A percentile compares a stretch with the other conserved stretches of the same genome.
Evolutionary conservation across 2,329 filamentous ascomycete genomes (phyloP).

Genomic region (Ophiostoma sp.): DNA sequence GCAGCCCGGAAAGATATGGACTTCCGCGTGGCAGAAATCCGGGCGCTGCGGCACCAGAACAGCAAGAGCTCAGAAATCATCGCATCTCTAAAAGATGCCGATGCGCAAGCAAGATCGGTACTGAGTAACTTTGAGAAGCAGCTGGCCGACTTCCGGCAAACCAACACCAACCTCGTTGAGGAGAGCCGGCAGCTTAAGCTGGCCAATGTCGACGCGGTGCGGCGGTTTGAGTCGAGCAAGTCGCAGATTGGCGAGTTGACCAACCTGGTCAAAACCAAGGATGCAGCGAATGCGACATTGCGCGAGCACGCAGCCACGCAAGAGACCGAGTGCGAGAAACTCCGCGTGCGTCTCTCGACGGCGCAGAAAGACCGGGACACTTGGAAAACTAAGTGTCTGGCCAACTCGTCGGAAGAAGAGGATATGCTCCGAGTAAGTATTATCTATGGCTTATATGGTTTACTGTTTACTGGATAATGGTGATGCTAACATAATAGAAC

Average conservation of each 20-base stretch:
- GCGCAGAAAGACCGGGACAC: slow-evolving; percentile 76
- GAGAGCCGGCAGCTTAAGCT: slow-evolving; percentile 74
- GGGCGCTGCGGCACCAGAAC: slow-evolving; percentile 74
- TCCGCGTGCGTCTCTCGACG: slow-evolving; percentile 71
- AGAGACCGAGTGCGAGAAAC: slow-evolving; percentile 72
- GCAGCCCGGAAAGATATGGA: slow-evolving; percentile 92
- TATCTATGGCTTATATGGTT: not conserved
- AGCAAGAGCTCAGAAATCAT: slow-evolving; percentile 91
- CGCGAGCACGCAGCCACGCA: slow-evolving; percentile 56
- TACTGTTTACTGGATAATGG: not conserved
- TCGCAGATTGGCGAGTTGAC: slow-evolving; percentile 73
- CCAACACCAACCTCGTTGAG: slow-evolving; percentile 61
- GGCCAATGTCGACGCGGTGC: slow-evolving; percentile 62
- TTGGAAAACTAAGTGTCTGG: slow-evolving; percentile 77
- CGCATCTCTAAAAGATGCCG: slow-evolving; percentile 83
- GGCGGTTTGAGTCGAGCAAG: slow-evolving; percentile 65
- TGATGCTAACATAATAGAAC: slow-evolving; percentile 42
- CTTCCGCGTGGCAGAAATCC: slow-evolving; percentile 72
- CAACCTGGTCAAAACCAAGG: slow-evolving; percentile 68
- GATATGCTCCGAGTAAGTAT: slow-evolving; percentile 76
- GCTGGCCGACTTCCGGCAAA: slow-evolving; percentile 72
- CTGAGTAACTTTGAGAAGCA: slow-evolving; percentile 88
- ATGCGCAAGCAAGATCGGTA: slow-evolving; percentile 68
- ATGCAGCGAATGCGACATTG: slow-evolving; percentile 50
- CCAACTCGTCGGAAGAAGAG: slow-evolving; percentile 75